A percentile compares a stretch with the other conserved stretches of the same genome.
Evolutionary conservation across 768 basidiomycete species (phyloP).

Genomic region (Termitomyces sp.): DNA sequence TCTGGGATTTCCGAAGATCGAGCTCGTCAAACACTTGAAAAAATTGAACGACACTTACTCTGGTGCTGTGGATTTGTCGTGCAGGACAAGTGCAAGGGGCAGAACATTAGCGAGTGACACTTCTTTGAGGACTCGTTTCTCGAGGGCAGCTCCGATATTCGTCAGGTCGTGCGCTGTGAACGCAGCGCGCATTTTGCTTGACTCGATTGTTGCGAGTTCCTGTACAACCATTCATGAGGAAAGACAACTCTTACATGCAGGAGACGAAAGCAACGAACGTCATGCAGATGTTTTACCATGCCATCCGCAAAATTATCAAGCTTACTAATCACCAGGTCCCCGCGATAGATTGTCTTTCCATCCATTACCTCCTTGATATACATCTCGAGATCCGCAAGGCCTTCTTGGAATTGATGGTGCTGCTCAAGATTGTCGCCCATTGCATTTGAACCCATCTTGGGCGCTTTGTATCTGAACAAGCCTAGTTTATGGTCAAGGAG

Average conservation of each 20-base stretch:
- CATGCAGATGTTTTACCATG: slow-evolving; percentile 22
- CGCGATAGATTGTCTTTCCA: slow-evolving; percentile 51
- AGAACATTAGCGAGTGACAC: slow-evolving; percentile 19
- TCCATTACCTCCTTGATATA: slow-evolving; percentile 53
- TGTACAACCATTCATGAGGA: not conserved
- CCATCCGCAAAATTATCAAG: slow-evolving; percentile 22
- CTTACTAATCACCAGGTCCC: slow-evolving; percentile 14
- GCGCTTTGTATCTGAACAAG: too few species aligned
- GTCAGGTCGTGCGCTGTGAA: slow-evolving; percentile 22
- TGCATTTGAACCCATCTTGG: slow-evolving; percentile 18
- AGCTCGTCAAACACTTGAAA: not conserved
- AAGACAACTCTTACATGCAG: not conserved
- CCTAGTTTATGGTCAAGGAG: too few species aligned
- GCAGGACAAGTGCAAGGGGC: slow-evolving; percentile 18
- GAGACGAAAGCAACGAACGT: not conserved
- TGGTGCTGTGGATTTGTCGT: slow-evolving; percentile 16
- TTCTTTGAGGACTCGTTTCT: slow-evolving; percentile 15
- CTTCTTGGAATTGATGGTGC: slow-evolving; percentile 22
- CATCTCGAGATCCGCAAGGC: slow-evolving; percentile 19
- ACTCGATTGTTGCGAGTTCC: slow-evolving; percentile 24
- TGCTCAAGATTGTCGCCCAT: slow-evolving; percentile 24
- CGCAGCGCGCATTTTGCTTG: slow-evolving; percentile 18
- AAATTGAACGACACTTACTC: slow-evolving; percentile 9
- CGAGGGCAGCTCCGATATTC: slow-evolving; percentile 15
- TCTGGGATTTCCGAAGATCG: slow-evolving; percentile 3